A percentile compares a stretch with the other conserved stretches of the same genome.
These are phyloP conservation scores for Biancaea sappan DNA, from an alignment of 306 rosid genomes.

Conservation along the genomic window DNA sequence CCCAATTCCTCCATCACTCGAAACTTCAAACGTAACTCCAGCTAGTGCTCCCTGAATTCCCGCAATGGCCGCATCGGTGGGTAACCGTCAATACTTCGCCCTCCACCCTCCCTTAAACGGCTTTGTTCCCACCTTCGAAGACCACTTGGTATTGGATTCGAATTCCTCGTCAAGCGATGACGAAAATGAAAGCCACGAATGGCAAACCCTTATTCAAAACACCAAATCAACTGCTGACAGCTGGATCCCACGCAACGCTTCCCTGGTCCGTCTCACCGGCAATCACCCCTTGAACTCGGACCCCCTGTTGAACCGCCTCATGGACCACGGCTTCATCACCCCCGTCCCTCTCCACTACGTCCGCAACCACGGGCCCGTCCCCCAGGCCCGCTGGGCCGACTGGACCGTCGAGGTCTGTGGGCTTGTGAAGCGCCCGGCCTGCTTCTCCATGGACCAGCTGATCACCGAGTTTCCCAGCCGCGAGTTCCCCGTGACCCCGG, in stretches of 20 bases:
- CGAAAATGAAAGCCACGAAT: constrained; percentile 30
- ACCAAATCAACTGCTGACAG: constrained; percentile 57
- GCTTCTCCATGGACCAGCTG: constrained; percentile 68
- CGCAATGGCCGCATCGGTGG: constrained; percentile 68
- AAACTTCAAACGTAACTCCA: too few relatives aligned
- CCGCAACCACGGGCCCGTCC: constrained; percentile 77
- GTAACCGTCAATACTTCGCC: constrained; percentile 49
- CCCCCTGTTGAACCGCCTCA: constrained; percentile 63
- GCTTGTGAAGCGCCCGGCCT: constrained; percentile 62
- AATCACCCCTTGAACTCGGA: constrained; percentile 82
- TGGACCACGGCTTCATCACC: constrained; percentile 85
- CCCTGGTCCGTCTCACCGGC: constrained; percentile 82
- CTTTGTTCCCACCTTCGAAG: constrained; percentile 34
- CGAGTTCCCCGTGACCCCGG: constrained; percentile 58
- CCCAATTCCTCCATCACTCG: too few relatives aligned
- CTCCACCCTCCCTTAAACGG: constrained; percentile 43
- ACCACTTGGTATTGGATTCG: neutral
- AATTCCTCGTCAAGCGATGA: constrained; percentile 47
- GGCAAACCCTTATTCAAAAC: constrained; percentile 32
- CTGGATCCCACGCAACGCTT: constrained; percentile 67
- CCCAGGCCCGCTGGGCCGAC: constrained; percentile 56
- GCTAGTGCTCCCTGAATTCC: neutral
- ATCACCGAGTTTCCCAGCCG: constrained; percentile 47
- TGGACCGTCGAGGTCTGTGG: constrained; percentile 76
- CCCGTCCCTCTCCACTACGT: constrained; percentile 86